Evolutionary conservation across 768 basidiomycete species (phyloP).

Genomic region (Leccinellum rugosiceps): DNA sequence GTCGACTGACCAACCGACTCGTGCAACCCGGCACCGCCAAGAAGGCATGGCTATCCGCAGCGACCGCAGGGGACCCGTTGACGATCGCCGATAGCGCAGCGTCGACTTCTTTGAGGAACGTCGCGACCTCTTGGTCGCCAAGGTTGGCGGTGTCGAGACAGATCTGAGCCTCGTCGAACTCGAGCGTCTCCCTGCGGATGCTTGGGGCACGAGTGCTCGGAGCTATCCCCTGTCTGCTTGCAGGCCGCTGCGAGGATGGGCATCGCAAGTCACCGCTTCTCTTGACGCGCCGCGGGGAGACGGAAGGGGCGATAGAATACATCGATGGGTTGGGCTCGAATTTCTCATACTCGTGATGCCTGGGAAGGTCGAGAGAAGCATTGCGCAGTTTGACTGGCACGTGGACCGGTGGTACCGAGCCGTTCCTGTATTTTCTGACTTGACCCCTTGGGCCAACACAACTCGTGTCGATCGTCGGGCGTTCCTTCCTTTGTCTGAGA

Average conservation of each 20-base stretch:
- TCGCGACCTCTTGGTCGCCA: conserved; percentile 30
- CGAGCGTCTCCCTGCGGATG: conserved; percentile 28
- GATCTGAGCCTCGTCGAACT: conserved; percentile 30
- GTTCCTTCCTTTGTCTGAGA: conserved; percentile 27
- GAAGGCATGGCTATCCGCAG: conserved; percentile 31
- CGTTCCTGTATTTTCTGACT: conserved; percentile 30
- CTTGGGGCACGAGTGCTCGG: conserved; percentile 25
- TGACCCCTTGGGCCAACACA: conserved; percentile 31
- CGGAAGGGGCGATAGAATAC: conserved; percentile 30
- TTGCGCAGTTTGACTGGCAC: conserved; percentile 29
- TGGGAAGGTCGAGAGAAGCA: conserved; percentile 30
- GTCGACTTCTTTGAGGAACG: conserved; percentile 31
- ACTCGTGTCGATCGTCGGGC: conserved; percentile 33
- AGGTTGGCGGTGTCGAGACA: conserved; percentile 31
- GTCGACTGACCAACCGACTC: conserved; percentile 24
- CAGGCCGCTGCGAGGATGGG: conserved; percentile 24
- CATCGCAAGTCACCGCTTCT: conserved; percentile 20
- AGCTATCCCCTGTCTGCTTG: conserved; percentile 25
- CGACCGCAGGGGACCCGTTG: conserved; percentile 25
- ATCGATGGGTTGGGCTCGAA: conserved; percentile 29
- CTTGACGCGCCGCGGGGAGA: conserved; percentile 22
- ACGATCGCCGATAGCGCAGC: conserved; percentile 26
- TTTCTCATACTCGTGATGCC: conserved; percentile 20
- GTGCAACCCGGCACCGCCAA: conserved; percentile 26
- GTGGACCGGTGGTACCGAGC: conserved; percentile 31